Base-by-base conservation (phyloP, 106 monocot species). In the Phalaenopsis aphrodite region DNA sequence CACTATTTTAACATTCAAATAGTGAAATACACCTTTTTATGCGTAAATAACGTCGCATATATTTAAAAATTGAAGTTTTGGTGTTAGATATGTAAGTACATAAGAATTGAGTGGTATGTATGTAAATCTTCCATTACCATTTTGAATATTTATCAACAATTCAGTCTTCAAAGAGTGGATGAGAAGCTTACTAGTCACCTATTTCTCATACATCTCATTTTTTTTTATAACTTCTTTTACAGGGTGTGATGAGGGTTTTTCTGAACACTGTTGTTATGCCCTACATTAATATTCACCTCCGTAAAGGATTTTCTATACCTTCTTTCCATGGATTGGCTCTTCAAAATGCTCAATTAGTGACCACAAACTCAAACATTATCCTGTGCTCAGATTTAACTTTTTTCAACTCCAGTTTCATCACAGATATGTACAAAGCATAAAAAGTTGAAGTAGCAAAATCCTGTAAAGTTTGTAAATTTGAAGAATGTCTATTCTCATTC, bases 261-360 rank as follows among this genome's bases (percentile, higher is more conserved):
- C 85, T 98, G 56, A 84, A 94, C 81, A 92, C 80, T 10, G 84
- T 91, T 43, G 82, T 90, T 30, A 81, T 92, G 80, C 97, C 97
- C 4, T 84, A 84, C 49, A 82, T 94, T 77, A 98, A 93, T 78
- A 72, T 76, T 8, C 86, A 85, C 39, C 89, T 96, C 55, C 72
- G 72, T 5, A 78, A 67, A 75, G 95, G 95, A 76, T 88, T 88
- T 84, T 82, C 89, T 57, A 69, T 96, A 21, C 95, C 93, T 21
- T 85, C 83, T 18, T 72, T 93, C 73, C 82, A 87, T 75, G 89
- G 93, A 11, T 90, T 90, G 82, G 87, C 89, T 42, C 83, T 93
- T 46, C 84, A 89, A 79, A 81, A 96, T 78, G 86, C 88, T 56
- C 56, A 84, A 58, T 86, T 93, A 77, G 12, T 80, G 11, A 87